Base-by-base conservation (phyloP, 2,329 filamentous ascomycete species). In the Onygena corvina region DNA sequence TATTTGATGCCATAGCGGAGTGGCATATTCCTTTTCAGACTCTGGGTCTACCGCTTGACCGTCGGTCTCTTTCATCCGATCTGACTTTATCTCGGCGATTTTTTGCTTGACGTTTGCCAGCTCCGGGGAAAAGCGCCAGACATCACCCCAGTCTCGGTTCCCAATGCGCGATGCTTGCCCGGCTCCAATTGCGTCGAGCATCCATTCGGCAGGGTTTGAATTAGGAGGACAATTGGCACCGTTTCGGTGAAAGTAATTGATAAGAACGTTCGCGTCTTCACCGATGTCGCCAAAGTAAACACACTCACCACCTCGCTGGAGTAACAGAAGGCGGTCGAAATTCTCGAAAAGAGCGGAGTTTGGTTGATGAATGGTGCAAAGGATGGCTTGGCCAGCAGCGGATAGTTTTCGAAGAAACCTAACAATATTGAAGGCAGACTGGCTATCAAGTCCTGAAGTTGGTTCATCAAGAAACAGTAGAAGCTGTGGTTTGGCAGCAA, bases 311-410 rank as follows among this genome's bases (percentile, higher is more conserved):
- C 81, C 81, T 50, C 70, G 73, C 6, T 79, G 78, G 2, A 84
- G 71, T 63, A 84, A 80, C 0, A 83, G 66, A 1, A 83, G 66
- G 1, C 75, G 73, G 53, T 83, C 80, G 48, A 83, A 95, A 51
- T 86, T 83, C 64, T 94, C 86, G 72, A 95, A 94, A 48, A 95
- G 75, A 76, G 94, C 88, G 29, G 89, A 88, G 11, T 86, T 93
- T n/a, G 90, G 90, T 66, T 96, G 90, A 65, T 96, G 90, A 53
- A 95, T 95, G 0, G 90, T 95, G 70, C 88, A 94, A n/a, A 95
- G 80, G 66, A 95, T 86, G 47, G 90, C 89, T 64, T 93, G 87
- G 12, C 90, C 89, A 54, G 81, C 84, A 65, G 90, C 84, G 59
- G 87, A 87, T 29, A 95, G 75, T 67, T 93, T 94, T 67, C 93